Percentiles rank a stretch among this genome's conserved stretches.
Evolutionary conservation across 352 stramenopile species (phyloP).

Genomic region (Globisporangium cystogenes): DNA sequence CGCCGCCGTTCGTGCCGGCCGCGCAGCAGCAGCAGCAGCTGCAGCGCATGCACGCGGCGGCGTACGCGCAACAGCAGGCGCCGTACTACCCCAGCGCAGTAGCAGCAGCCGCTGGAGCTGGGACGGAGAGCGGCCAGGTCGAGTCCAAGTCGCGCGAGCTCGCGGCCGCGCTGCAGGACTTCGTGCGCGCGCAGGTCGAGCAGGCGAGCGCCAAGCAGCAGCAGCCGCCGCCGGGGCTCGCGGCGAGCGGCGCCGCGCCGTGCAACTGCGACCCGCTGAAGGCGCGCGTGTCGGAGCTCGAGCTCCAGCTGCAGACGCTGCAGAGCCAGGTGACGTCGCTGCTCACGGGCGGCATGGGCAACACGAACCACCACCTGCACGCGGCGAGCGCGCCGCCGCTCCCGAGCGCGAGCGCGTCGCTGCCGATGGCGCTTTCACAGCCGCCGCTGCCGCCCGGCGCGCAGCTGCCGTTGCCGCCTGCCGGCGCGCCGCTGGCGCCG

Average conservation of each 20-base stretch:
- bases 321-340: slow-evolving; percentile 32
- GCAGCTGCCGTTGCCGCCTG: slow-evolving; percentile 10
- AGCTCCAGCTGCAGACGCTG: slow-evolving; percentile 34
- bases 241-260: neutral
- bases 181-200: slow-evolving; percentile 38
- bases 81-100: neutral
- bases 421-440: neutral
- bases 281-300: slow-evolving; percentile 49
- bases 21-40: slow-evolving; percentile 3
- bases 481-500: slow-evolving; percentile 1
- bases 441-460: slow-evolving; percentile 17
- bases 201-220: slow-evolving; percentile 7
- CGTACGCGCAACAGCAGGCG: neutral
- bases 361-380: slow-evolving; percentile 6
- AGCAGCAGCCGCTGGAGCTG: neutral
- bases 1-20: slow-evolving; percentile 8
- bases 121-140: slow-evolving; percentile 18
- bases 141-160: slow-evolving; percentile 53
- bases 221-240: slow-evolving; percentile 9
- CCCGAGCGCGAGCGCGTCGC: neutral
- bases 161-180: slow-evolving; percentile 47
- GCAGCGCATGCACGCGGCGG: neutral
- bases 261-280: slow-evolving; percentile 39
- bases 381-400: neutral
- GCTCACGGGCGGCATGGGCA: slow-evolving; percentile 9